Base-by-base conservation (phyloP, 108 stramenopile species). In the Epipyxis sp. region DNA sequence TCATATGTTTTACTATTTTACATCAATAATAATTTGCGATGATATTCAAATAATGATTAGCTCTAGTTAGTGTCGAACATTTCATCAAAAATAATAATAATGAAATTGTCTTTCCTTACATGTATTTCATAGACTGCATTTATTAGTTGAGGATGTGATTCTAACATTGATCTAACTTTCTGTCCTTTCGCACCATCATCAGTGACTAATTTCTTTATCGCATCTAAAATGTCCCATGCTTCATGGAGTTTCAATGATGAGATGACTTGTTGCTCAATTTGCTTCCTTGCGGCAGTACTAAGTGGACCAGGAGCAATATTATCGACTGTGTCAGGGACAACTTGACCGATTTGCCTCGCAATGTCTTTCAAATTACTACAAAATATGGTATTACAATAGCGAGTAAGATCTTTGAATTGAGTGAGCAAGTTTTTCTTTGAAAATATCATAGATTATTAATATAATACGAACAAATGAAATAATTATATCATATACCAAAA, bases 211-310 rank as follows among this genome's bases (percentile, higher is more conserved):
- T 42, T 46, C 71, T 74, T 74, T 42, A 74, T 27, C 10, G 71
- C n/a, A 35, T 74, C 71, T 74, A 74, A 37, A 6, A 39, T 39
- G 43, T 74, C 71, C 44, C 50, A 74, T 27, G 71, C 71, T 37
- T 74, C 71, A 37, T 74, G 71, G 3, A 74, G 71, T 37, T 27
- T 37, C 32, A 74, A 10, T 10, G 10, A 3, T 35, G 16, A 6
- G 27, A 74, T 42, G 6, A 74, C 71, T 6, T 39, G 16, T 42
- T 74, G 46, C 40, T 37, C 65, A 25, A 20, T 37, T 20, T 25
- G 35, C 20, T 37, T 16, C 20, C 65, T 16, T 20, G 65, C 65
- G 20, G 20, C 20, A 13, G 40, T 68, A 25, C 29, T 68, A 25
- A 20, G 16, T 37, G 25, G n/a, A 27, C n/a, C 3, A 74, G 41